phyloP scores from a whole-genome alignment of 164 flowering plant species.

The Aristolochia fimbriata region DNA sequence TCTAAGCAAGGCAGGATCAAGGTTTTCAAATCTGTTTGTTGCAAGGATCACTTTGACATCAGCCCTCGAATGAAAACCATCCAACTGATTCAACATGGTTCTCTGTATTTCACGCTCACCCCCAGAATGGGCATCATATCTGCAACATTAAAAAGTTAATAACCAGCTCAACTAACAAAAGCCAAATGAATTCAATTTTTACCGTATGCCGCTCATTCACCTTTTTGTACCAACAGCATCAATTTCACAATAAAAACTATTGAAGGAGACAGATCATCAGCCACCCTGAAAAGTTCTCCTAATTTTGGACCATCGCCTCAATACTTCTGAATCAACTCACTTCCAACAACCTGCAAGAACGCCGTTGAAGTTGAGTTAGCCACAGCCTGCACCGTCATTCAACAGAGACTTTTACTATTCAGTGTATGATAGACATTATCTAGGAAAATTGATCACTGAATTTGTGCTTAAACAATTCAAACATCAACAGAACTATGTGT shows the following conservation, averaged over 20 bases:
- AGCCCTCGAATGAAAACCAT: slow-evolving; percentile 91
- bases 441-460: too few species aligned
- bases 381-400: slow-evolving; percentile 51
- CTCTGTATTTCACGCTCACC: slow-evolving; percentile 97
- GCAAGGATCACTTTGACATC: slow-evolving; percentile 95
- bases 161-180: not conserved
- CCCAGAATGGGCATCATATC: slow-evolving; percentile 91
- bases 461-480: too few species aligned
- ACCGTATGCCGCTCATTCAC: not conserved
- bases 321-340: slow-evolving; percentile 87
- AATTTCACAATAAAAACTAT: slow-evolving; percentile 96
- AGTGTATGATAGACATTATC: too few species aligned
- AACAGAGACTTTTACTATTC: not conserved
- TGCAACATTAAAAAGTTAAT: slow-evolving; percentile 8
- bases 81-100: slow-evolving; percentile 89
- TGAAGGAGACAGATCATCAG: slow-evolving; percentile 92
- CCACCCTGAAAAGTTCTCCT: slow-evolving; percentile 92
- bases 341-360: slow-evolving; percentile 86
- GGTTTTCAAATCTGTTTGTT: slow-evolving; percentile 78
- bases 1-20: slow-evolving; percentile 90
- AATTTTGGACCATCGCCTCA: slow-evolving; percentile 91
- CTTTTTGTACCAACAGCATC: slow-evolving; percentile 68
- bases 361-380: slow-evolving; percentile 94
- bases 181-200: too few species aligned
- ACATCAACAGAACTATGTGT: too few species aligned